Percentiles rank a stretch among this genome's conserved stretches.
phyloP scores from a whole-genome alignment of 352 stramenopile species.

The Phytophthora boehmeriae region DNA sequence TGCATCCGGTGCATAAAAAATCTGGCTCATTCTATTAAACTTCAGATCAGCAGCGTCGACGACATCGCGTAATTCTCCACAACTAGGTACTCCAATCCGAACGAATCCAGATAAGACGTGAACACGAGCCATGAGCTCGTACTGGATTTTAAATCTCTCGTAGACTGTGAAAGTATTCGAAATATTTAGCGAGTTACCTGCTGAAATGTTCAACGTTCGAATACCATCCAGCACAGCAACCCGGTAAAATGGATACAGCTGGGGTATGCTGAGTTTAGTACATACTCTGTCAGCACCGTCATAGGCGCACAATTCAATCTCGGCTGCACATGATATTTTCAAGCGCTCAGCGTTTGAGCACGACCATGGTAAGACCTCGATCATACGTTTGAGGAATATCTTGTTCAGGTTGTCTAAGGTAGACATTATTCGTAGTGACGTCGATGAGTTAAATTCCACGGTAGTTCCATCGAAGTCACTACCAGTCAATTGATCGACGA shows the following conservation, averaged over 20 bases:
- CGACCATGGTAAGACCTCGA: slow-evolving; percentile 26
- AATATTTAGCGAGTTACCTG: slow-evolving; percentile 20
- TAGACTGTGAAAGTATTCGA: slow-evolving; percentile 22
- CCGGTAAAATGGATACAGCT: slow-evolving; percentile 21
- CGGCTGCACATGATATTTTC: slow-evolving; percentile 7
- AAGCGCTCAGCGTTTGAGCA: background rate
- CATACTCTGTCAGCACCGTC: slow-evolving; percentile 30
- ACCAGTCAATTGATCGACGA: slow-evolving; percentile 13
- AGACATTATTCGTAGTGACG: slow-evolving; percentile 26
- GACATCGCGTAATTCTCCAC: slow-evolving; percentile 12
- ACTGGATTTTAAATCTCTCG: slow-evolving; percentile 15
- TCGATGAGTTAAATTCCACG: slow-evolving; percentile 10
- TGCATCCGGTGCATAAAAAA: slow-evolving; percentile 21
- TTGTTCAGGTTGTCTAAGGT: slow-evolving; percentile 34
- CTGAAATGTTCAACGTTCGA: slow-evolving; percentile 8
- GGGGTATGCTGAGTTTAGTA: slow-evolving; percentile 27
- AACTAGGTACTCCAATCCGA: slow-evolving; percentile 11
- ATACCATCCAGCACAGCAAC: slow-evolving; percentile 10
- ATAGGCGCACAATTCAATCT: slow-evolving; percentile 34
- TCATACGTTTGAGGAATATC: slow-evolving; percentile 29
- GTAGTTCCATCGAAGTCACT: slow-evolving; percentile 39
- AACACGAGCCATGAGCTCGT: slow-evolving; percentile 25
- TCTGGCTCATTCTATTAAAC: slow-evolving; percentile 1
- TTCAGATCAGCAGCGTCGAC: background rate
- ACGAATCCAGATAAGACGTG: slow-evolving; percentile 19